Evolutionary conservation across 2,329 filamentous ascomycete species (phyloP).

Genomic region (Colletotrichum coccodes): DNA sequence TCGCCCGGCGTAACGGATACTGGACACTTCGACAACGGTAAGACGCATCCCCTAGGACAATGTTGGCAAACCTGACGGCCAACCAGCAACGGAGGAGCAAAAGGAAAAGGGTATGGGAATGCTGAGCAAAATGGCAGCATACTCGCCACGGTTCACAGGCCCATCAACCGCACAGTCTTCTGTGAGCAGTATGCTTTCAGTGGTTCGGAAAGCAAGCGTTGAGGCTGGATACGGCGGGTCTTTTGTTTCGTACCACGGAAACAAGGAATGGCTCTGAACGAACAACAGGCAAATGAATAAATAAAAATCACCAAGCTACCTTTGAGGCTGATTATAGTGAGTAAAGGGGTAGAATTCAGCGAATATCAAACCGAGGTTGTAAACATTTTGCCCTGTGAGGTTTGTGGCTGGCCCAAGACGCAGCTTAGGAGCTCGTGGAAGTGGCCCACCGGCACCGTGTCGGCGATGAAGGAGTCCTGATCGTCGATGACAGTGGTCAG

Average conservation of each 20-base stretch:
- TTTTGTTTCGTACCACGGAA: neutral
- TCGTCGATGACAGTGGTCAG: too few species aligned
- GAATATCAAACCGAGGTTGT: too few species aligned
- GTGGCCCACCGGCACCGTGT: too few species aligned
- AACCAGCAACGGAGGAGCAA: neutral
- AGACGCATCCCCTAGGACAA: neutral
- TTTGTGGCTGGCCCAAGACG: too few species aligned
- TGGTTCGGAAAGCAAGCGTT: neutral
- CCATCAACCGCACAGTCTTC: neutral
- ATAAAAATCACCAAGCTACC: too few species aligned
- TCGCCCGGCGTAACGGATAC: slow-evolving; percentile 63
- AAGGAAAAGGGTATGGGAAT: neutral
- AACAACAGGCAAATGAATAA: too few species aligned
- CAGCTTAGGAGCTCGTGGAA: too few species aligned
- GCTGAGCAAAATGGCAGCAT: neutral
- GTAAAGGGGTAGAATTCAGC: too few species aligned
- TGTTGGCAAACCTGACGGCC: neutral
- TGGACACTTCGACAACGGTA: slow-evolving; percentile 41
- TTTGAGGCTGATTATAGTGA: too few species aligned
- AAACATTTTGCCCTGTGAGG: too few species aligned
- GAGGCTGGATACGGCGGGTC: neutral
- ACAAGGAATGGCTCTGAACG: neutral
- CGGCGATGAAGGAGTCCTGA: too few species aligned
- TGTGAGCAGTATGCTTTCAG: neutral
- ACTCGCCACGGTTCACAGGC: neutral